phyloP scores from a whole-genome alignment of 257 asterid genomes.

The Lycium ferocissimum region DNA sequence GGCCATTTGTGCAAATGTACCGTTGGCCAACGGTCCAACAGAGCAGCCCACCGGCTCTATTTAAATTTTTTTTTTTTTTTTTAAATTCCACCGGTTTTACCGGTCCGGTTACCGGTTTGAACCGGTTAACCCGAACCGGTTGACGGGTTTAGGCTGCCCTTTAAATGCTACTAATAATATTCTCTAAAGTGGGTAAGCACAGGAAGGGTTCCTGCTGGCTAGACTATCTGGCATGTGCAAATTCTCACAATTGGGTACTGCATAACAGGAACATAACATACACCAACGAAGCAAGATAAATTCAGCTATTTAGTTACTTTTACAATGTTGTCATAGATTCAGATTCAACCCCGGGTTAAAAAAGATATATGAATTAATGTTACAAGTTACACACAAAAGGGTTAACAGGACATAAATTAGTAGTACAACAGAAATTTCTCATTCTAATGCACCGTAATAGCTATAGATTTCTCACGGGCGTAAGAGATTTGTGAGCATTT shows the following conservation, averaged over 20 bases:
- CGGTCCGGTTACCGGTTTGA: too few relatives aligned
- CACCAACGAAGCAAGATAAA: neutral
- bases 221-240: too few relatives aligned
- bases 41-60: too few relatives aligned
- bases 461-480: slow-evolving; percentile 14
- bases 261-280: neutral
- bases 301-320: neutral
- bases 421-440: neutral
- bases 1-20: too few relatives aligned
- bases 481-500: slow-evolving; percentile 21
- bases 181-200: too few relatives aligned
- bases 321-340: slow-evolving; percentile 23
- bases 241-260: neutral
- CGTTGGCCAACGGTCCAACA: too few relatives aligned
- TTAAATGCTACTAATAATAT: too few relatives aligned
- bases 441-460: neutral
- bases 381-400: slow-evolving; percentile 21
- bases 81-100: too few relatives aligned
- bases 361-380: slow-evolving; percentile 9
- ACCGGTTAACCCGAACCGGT: too few relatives aligned
- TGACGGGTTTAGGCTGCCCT: too few relatives aligned
- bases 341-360: neutral
- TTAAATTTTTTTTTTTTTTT: too few relatives aligned
- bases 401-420: slow-evolving; percentile 14
- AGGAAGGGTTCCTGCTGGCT: too few relatives aligned